These are phyloP conservation scores for Babesia gibsoni DNA, from an alignment of 169 alveolate genomes.

Conservation along the genomic window DNA sequence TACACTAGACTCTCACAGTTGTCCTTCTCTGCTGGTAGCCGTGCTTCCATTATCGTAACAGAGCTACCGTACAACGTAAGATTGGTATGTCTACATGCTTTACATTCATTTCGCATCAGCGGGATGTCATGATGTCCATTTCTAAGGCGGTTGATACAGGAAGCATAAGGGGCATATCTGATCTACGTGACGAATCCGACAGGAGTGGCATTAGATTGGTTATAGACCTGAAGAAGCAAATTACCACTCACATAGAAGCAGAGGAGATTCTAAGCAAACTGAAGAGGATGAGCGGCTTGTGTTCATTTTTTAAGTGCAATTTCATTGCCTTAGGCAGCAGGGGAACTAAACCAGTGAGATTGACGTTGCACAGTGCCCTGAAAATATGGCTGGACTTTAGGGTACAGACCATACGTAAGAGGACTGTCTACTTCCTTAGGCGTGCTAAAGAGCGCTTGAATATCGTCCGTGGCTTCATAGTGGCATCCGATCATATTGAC, in stretches of 20 bases:
- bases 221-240: conserved; percentile 57
- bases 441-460: conserved; percentile 30
- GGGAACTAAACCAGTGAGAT: conserved; percentile 50
- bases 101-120: background rate
- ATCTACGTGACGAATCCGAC: conserved; percentile 60
- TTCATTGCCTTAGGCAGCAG: conserved; percentile 58
- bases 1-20: conserved; percentile 15
- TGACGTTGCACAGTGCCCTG: conserved; percentile 32
- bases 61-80: conserved; percentile 62
- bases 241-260: conserved; percentile 47
- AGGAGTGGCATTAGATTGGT: conserved; percentile 54
- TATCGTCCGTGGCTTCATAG: conserved; percentile 32
- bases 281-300: conserved; percentile 26
- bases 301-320: conserved; percentile 58
- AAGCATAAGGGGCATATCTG: conserved; percentile 41
- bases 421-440: background rate
- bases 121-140: conserved; percentile 46
- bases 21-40: conserved; percentile 46
- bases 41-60: conserved; percentile 48
- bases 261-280: conserved; percentile 52
- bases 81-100: background rate
- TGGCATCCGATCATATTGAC: conserved; percentile 22
- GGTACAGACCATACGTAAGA: conserved; percentile 23
- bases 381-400: conserved; percentile 61
- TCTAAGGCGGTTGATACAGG: conserved; percentile 48